Base-by-base conservation (phyloP, 2,329 filamentous ascomycete species). In the Epicoccum nigrum region DNA sequence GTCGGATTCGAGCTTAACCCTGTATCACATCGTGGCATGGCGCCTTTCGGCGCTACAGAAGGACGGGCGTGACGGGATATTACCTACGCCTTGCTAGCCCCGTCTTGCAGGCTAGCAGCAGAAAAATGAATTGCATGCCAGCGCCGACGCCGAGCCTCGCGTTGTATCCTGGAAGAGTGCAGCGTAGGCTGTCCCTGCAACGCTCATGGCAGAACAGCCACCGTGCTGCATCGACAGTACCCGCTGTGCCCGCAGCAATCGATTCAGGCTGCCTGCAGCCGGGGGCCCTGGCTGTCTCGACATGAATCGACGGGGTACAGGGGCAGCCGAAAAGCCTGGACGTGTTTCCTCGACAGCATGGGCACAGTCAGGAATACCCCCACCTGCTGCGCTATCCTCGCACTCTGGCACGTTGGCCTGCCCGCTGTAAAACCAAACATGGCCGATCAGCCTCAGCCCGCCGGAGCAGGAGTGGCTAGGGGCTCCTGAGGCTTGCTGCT, bases 1-100 rank as follows among this genome's bases (percentile, higher is more conserved):
- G 70, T 67, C 69, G 72, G 71, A 68, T 67, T 64, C 55, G 64
- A 66, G 64, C 61, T 60, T 59, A 65, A 68, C 70, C 70, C 66
- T 71, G 69, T 72, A 64, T 68, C 70, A 71, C 69, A 73, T 73
- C 70, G 66, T 69, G 59, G 69, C 65, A 68, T 69, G 68, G 69
- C 63, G 58, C 64, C 62, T 63, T 52, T 47, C 60, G 66, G 51
- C 62, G 62, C 60, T 62, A 52, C 43, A 47, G 43, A 27, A 52
- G 43, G 28, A 42, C 43, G 49, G 49, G 25, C 13, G 6, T 7
- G 23, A 9, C 13, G 6, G 9, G 23, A 9, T 46, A 27, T 37
- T 46, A 17, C 37, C 32, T 46, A 17, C 37, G 45, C 31, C 48
- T 35, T 42, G 37, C 32, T 39, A 41, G 35, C 17, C 42, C 42